Evolutionary conservation across 345 rosid genomes (phyloP).

Genomic region (Arabidopsis arenosa): DNA sequence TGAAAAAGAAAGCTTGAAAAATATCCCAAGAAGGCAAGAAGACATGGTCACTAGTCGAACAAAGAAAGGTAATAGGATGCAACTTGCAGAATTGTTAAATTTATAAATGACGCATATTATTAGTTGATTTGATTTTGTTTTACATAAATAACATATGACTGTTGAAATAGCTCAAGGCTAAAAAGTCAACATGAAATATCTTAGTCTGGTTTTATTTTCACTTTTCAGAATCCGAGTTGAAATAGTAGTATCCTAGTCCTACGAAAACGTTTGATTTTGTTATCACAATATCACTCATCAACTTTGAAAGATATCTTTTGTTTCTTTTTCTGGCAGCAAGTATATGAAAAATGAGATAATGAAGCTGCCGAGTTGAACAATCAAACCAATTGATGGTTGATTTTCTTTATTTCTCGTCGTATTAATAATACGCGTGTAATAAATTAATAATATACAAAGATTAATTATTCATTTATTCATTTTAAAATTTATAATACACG

Average conservation of each 20-base stretch:
- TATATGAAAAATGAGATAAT: background rate
- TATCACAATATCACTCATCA: background rate
- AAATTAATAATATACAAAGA: background rate
- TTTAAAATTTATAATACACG: background rate
- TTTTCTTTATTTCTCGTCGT: background rate
- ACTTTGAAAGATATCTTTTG: background rate
- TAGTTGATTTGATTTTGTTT: background rate
- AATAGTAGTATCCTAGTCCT: conserved; percentile 3
- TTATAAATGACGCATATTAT: background rate
- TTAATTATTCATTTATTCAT: background rate
- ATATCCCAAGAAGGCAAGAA: conserved; percentile 1
- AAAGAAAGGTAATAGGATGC: conserved; percentile 7
- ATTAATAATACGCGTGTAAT: background rate
- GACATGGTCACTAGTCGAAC: conserved; percentile 18
- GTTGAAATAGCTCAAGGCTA: conserved; percentile 13
- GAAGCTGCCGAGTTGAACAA: background rate
- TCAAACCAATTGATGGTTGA: background rate
- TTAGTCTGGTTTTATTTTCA: background rate
- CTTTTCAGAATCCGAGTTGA: background rate
- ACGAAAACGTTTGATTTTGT: conserved; percentile 13
- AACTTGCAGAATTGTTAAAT: conserved; percentile 19
- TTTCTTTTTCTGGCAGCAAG: background rate
- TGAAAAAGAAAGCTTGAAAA: conserved; percentile 11
- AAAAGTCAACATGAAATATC: conserved; percentile 31
- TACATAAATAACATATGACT: background rate